Conservation (phyloP, 805 yeast species). For the Blastobotrys chiropterorum region DNA sequence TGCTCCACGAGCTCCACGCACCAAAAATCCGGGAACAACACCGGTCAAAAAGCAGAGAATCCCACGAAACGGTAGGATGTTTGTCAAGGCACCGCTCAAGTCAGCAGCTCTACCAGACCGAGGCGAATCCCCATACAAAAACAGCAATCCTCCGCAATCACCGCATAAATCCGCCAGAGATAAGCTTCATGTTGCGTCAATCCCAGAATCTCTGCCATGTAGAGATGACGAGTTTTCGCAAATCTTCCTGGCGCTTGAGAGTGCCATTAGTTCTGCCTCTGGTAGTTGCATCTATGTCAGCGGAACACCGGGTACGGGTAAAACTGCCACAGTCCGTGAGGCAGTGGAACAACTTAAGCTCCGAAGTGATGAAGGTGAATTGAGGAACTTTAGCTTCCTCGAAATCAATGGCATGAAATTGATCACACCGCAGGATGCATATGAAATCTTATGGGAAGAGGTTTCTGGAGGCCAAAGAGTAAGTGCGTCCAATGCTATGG, state of each 20-base stretch:
- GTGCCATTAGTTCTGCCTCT: conserved; percentile 59
- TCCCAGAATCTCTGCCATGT: conserved; percentile 62
- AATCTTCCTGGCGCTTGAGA: conserved; percentile 60
- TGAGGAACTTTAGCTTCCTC: conserved; percentile 56
- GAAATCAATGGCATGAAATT: conserved; percentile 91
- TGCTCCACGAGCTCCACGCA: background rate
- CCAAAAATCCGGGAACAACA: conserved; percentile 1
- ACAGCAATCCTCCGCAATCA: conserved; percentile 8
- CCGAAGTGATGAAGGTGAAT: conserved; percentile 34
- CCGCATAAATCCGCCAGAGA: conserved; percentile 28
- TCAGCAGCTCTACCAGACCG: conserved; percentile 1
- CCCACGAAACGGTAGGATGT: background rate
- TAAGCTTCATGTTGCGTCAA: conserved; percentile 32
- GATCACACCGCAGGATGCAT: conserved; percentile 71
- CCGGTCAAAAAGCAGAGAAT: conserved; percentile 9
- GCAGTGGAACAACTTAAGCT: conserved; percentile 63
- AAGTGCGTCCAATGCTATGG: conserved; percentile 58
- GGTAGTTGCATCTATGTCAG: conserved; percentile 87
- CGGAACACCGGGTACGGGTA: conserved; percentile 98
- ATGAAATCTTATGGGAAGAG: conserved; percentile 76
- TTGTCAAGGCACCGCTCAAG: conserved; percentile 1
- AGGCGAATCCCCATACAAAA: conserved; percentile 6
- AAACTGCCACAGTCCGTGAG: conserved; percentile 87
- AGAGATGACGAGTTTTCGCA: conserved; percentile 77
- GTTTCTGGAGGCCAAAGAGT: conserved; percentile 51